phyloP scores from a whole-genome alignment of 495 filamentous ascomycete genomes.

The Trypethelium eluteriae region DNA sequence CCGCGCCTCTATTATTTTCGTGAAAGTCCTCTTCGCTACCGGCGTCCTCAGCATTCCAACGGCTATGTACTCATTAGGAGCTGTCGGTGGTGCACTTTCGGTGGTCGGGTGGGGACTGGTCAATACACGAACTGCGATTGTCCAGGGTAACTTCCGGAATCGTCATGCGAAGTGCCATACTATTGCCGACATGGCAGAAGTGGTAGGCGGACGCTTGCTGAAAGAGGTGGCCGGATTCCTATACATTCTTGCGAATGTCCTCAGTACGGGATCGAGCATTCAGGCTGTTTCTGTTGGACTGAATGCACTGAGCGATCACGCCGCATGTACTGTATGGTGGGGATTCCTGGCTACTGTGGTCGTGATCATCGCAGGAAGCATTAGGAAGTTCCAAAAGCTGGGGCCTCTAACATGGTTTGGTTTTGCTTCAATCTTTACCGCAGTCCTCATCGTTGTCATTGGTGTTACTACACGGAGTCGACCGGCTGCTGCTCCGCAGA shows the following conservation, averaged over 20 bases:
- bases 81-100: conserved; percentile 36
- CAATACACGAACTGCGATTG: conserved; percentile 35
- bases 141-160: conserved; percentile 21
- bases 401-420: conserved; percentile 22
- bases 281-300: conserved; percentile 45
- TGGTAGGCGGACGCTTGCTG: conserved; percentile 28
- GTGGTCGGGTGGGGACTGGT: conserved; percentile 40
- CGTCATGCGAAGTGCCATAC: conserved; percentile 36
- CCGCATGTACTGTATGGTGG: conserved; percentile 43
- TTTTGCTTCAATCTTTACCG: conserved; percentile 24
- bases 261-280: conserved; percentile 44
- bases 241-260: conserved; percentile 44
- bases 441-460: conserved; percentile 30
- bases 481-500: conserved; percentile 38
- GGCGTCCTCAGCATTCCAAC: conserved; percentile 32
- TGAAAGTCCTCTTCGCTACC: conserved; percentile 49
- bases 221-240: conserved; percentile 36
- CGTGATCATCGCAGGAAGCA: conserved; percentile 14
- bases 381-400: conserved; percentile 23
- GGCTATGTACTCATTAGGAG: conserved; percentile 39
- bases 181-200: conserved; percentile 37
- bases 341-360: conserved; percentile 29
- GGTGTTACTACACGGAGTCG: conserved; percentile 25
- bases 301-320: conserved; percentile 45
- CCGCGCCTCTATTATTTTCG: conserved; percentile 50